Percentiles rank a stretch among this genome's conserved stretches.
Evolutionary conservation across 2,329 filamentous ascomycete genomes (phyloP).

Genomic region (Fusarium dlaminii): DNA sequence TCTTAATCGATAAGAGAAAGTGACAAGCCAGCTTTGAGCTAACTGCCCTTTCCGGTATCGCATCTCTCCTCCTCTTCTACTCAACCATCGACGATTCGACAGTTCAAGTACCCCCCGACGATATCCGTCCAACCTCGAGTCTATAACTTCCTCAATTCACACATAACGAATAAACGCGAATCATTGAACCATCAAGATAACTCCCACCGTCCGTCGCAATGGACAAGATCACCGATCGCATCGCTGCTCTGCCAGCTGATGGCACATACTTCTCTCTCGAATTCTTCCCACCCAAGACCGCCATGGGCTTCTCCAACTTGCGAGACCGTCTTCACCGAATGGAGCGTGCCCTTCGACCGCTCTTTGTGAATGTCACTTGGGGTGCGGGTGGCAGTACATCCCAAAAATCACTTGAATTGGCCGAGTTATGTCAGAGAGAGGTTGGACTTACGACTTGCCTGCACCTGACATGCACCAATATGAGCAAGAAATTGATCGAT

Average conservation of each 20-base stretch:
- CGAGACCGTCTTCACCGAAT: conserved; percentile 94
- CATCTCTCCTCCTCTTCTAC: background rate
- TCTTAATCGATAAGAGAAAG: conserved; percentile 15
- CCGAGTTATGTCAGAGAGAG: conserved; percentile 93
- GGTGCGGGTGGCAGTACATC: conserved; percentile 94
- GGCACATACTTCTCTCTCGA: conserved; percentile 94
- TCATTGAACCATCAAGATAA: background rate
- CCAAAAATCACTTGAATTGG: conserved; percentile 89
- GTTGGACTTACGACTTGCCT: conserved; percentile 93
- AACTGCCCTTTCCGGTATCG: conserved; percentile 4
- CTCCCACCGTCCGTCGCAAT: conserved; percentile 52
- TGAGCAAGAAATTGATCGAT: conserved; percentile 87
- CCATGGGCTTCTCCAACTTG: conserved; percentile 94
- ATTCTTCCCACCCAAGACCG: conserved; percentile 98
- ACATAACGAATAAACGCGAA: background rate
- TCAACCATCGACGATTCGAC: background rate
- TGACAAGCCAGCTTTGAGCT: background rate
- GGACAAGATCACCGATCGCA: conserved; percentile 95
- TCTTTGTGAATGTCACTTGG: conserved; percentile 99
- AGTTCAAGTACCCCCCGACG: conserved; percentile 11
- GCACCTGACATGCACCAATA: conserved; percentile 97
- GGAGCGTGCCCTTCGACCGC: conserved; percentile 86
- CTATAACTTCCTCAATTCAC: background rate
- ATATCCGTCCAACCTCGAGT: conserved; percentile 18
- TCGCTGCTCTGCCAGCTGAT: conserved; percentile 85